Evolutionary conservation across 768 basidiomycete genomes (phyloP), one percentile per base, ranked within the genome.

Genomic region (Pholiota conissans): DNA sequence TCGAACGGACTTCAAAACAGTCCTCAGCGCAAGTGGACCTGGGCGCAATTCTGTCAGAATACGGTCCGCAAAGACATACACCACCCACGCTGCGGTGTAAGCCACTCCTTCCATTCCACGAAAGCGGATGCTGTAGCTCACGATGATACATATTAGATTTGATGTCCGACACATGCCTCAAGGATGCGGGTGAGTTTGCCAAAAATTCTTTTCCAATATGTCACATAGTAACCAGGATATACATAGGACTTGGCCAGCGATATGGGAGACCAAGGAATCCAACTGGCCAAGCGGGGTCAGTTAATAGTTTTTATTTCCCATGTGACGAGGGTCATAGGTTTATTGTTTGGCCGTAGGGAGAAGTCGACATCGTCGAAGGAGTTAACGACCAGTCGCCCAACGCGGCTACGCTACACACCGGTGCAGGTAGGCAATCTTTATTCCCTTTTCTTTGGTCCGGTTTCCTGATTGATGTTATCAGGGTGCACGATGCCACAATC

Each of bases 21-120:
- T 67, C 5, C 74, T 86, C 29, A 72, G 65, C 63, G 55, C 82
- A 0, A 71, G 64, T 35, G 79, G 81, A 1, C 66, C 78, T 7
- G 85, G 85, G 22, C 71, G 85, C 32, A 75, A 76, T 52, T 84
- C 83, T 24, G 80, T 85, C 42, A 76, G 85, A 46, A 75, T 87
- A 52, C 69, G 71, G 50, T 78, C 79, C 8, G 78, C 76, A 61
- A 80, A 83, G 49, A 67, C 71, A 2, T 86, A 82, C 62, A 76
- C 71, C 3, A 81, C 74, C 11, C 80, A 81, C 59, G 82, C 80
- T 37, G 76, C 78, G 1, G 75, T 84, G 81, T 83, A 63, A 28
- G 80, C 73, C 42, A 5, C 9, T n/a, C n/a, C n/a, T 8, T 26
- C 4, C 13, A 24, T 45, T 45, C 10, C 13, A 7, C 10, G 42